Conservation (phyloP, 2,329 filamentous ascomycete genomes). For the Colletotrichum chrysophilum region DNA sequence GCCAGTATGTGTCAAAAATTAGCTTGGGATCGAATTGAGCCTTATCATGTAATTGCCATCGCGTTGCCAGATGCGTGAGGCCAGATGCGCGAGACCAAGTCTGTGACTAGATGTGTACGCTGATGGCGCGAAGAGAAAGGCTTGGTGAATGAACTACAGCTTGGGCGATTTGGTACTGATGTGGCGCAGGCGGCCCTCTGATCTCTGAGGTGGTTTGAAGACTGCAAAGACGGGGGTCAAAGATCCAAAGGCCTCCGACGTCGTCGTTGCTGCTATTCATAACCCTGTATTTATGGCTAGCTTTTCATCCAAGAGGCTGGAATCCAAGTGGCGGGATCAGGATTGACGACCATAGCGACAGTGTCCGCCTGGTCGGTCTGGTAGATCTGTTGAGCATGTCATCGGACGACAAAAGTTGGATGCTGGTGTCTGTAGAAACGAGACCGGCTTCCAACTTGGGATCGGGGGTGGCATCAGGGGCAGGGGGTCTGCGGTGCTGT, state of each 20-base stretch:
- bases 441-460: too few species aligned
- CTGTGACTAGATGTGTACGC: not conserved
- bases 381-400: not conserved
- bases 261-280: not conserved
- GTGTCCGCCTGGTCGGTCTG: not conserved
- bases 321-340: not conserved
- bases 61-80: not conserved
- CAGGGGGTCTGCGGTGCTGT: not conserved
- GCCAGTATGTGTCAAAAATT: not conserved
- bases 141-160: not conserved
- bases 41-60: not conserved
- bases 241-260: not conserved
- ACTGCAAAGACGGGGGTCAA: not conserved
- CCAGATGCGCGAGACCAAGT: not conserved
- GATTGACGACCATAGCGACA: not conserved
- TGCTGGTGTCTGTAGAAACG: too few species aligned
- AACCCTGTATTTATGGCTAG: not conserved
- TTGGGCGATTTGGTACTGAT: not conserved
- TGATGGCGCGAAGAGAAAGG: not conserved
- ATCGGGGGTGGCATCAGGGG: too few species aligned
- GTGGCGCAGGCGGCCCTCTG: not conserved
- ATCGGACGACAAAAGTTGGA: too few species aligned
- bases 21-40: not conserved
- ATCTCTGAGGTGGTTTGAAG: not conserved
- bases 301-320: not conserved